Conservation (phyloP, 2,329 filamentous ascomycete genomes). For the Beauveria bassiana region DNA sequence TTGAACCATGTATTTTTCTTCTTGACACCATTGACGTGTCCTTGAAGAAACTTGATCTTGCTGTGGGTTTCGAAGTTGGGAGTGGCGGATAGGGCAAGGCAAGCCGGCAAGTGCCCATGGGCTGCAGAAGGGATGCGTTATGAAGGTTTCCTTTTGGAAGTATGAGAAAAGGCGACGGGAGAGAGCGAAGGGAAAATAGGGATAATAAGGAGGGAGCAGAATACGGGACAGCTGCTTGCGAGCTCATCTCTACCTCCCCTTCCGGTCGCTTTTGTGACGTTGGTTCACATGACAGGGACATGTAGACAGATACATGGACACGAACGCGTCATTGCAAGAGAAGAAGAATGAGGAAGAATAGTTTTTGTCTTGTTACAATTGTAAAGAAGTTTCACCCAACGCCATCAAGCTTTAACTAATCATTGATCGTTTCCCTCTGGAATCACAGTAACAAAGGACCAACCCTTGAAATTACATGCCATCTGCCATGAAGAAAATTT, state of each 20-base stretch:
- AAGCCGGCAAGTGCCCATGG: neutral
- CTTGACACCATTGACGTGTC: neutral
- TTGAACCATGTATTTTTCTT: neutral
- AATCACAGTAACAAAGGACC: neutral
- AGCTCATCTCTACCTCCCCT: neutral
- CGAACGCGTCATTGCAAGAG: neutral
- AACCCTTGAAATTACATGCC: neutral
- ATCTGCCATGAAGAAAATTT: neutral
- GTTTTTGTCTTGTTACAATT: conserved; percentile 11
- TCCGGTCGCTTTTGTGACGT: neutral
- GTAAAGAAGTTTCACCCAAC: conserved; percentile 6
- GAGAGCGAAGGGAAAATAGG: neutral
- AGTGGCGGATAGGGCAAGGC: neutral
- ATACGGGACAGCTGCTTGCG: neutral
- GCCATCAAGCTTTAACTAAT: neutral
- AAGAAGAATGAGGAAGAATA: conserved; percentile 9
- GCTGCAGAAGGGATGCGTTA: neutral
- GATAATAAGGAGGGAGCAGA: neutral
- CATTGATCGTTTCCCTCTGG: neutral
- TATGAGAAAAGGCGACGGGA: neutral
- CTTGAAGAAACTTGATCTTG: neutral
- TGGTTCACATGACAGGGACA: neutral
- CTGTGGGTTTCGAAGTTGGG: neutral
- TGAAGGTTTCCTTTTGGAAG: neutral
- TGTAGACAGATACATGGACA: neutral